Evolutionary conservation across 495 filamentous ascomycete species (phyloP).

Genomic region (Durotheca rogersii): DNA sequence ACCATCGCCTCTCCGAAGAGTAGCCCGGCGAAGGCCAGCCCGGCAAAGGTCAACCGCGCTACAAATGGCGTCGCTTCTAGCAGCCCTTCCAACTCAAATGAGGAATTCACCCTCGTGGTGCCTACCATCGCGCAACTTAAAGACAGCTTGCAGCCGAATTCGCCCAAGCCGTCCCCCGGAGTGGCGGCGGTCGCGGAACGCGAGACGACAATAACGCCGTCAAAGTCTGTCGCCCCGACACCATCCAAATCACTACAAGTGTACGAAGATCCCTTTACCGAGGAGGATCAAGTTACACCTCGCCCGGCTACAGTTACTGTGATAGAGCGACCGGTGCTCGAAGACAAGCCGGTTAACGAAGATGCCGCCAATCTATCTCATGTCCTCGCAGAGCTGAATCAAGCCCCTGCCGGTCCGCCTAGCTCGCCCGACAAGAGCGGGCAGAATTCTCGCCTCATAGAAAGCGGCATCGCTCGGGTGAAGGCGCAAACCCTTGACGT

Average conservation of each 20-base stretch:
- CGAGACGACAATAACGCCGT: slow-evolving; percentile 2
- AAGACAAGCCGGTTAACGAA: slow-evolving; percentile 54
- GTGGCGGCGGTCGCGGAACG: slow-evolving; percentile 13
- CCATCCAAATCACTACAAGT: slow-evolving; percentile 50
- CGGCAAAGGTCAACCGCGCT: slow-evolving; percentile 27
- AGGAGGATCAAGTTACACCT: slow-evolving; percentile 47
- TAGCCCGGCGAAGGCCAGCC: slow-evolving; percentile 22
- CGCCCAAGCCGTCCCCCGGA: slow-evolving; percentile 20
- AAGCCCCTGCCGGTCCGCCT: slow-evolving; percentile 18
- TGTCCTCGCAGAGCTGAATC: slow-evolving; percentile 16
- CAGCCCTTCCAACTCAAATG: slow-evolving; percentile 45
- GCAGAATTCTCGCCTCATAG: slow-evolving; percentile 58
- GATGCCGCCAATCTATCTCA: slow-evolving; percentile 47
- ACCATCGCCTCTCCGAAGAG: slow-evolving; percentile 33
- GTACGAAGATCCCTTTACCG: slow-evolving; percentile 61
- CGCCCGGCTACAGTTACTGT: slow-evolving; percentile 28
- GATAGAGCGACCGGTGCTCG: slow-evolving; percentile 48
- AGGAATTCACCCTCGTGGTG: slow-evolving; percentile 54
- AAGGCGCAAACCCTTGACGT: slow-evolving; percentile 72
- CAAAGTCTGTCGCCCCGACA: slow-evolving; percentile 32
- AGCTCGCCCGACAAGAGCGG: slow-evolving; percentile 52
- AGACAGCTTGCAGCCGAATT: slow-evolving; percentile 13
- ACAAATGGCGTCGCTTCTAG: slow-evolving; percentile 23
- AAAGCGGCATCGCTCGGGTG: slow-evolving; percentile 75
- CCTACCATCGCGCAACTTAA: slow-evolving; percentile 33